Evolutionary conservation across 768 basidiomycete genomes (phyloP), one percentile per base, ranked within the genome.

Genomic region (Cystofilobasidium capitatum): DNA sequence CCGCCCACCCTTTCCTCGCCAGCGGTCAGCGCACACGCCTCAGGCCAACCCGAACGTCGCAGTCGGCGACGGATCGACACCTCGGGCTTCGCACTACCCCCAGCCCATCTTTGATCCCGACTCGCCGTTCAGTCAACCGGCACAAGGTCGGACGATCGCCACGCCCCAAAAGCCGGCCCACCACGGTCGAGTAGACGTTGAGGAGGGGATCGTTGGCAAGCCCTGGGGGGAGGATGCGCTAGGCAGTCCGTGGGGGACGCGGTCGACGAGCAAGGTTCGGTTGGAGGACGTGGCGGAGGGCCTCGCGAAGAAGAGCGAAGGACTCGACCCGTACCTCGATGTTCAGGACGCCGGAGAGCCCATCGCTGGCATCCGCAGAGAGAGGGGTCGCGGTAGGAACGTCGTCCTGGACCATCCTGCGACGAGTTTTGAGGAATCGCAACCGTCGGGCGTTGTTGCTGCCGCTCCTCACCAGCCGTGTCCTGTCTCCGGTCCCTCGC

Each of bases 51-150:
- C 17, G 14, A n/a, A 13, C 14, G 13, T 5, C 45, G 44, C 45
- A 8, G 14, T 13, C 42, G 26, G 45, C 13, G 13, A 31, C 35
- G 7, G 26, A 22, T 0, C 33, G 35, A 24, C 47, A 37, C 22
- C 45, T 20, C 44, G 45, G 62, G 8, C 33, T 12, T 20, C 62
- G 13, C 20, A 45, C 35, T 63, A 24, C 45, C 36, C 45, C 36
- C 51, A 55, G 45, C 62, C 62, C 35, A 39, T 63, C 62, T 63
- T 63, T 35, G 62, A 63, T 14, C 62, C 62, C 10, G 47, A 47
- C 62, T 63, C 62, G 13, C 62, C 62, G 2, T 63, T 63, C 62
- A 63, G 62, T 29, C 62, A 63, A 37, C 35, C 62, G 33, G 24
- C 61, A 35, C 62, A n/a, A 39, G 44, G 47, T 24, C 17, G 62